Evolutionary conservation across 208 protist genomes (phyloP).

Genomic region (Wallacemonas sp.): DNA sequence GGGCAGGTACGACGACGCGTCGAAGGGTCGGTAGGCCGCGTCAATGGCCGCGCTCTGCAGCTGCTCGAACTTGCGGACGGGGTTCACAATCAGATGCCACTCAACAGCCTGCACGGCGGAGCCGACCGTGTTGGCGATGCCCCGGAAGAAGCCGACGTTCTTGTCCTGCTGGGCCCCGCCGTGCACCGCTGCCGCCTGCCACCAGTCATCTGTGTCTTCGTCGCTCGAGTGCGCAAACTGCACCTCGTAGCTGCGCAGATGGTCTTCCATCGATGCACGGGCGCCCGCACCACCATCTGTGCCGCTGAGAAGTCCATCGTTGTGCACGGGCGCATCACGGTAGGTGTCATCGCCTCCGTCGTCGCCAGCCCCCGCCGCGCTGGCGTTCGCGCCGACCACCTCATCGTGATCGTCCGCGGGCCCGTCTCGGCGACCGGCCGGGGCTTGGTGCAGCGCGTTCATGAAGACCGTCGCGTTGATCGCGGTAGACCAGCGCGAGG

Average conservation of each 20-base stretch:
- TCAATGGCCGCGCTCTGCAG: conserved; percentile 59
- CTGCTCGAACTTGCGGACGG: conserved; percentile 44
- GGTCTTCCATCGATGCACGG: background rate
- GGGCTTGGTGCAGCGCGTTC: conserved; percentile 3
- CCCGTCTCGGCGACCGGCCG: background rate
- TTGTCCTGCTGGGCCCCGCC: background rate
- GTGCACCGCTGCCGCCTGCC: background rate
- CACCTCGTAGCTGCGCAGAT: conserved; percentile 12
- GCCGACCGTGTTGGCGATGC: conserved; percentile 25
- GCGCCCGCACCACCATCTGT: too few relatives aligned
- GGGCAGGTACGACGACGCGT: conserved; percentile 57
- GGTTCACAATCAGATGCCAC: conserved; percentile 48
- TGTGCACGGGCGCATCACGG: background rate
- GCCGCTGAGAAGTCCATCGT: background rate
- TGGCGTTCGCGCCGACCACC: background rate
- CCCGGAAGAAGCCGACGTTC: conserved; percentile 6
- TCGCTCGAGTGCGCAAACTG: conserved; percentile 1
- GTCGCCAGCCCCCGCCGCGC: too few relatives aligned
- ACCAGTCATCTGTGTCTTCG: conserved; percentile 12
- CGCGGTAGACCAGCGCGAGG: background rate
- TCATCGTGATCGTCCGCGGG: too few relatives aligned
- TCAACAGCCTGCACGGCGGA: conserved; percentile 44
- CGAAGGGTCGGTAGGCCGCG: conserved; percentile 52
- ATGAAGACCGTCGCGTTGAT: conserved; percentile 1
- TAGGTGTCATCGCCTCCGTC: background rate